These are phyloP conservation scores for Apiospora rasikravindrae DNA, from an alignment of 2,329 filamentous ascomycete species.

Conservation along the genomic window DNA sequence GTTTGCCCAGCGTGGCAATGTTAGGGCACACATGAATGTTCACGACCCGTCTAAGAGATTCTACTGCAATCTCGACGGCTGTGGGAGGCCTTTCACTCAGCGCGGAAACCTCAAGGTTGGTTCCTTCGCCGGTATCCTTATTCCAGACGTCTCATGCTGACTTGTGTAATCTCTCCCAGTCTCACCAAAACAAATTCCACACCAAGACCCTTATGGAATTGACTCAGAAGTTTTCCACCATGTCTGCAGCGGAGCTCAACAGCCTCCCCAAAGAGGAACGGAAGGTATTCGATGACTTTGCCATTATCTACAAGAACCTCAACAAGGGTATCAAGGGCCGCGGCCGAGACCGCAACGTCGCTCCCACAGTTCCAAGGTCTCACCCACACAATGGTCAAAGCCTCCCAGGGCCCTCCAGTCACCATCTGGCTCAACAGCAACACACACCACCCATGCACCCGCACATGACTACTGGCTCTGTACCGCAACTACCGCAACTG, in stretches of 20 bases:
- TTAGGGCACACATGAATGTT: conserved; percentile 81
- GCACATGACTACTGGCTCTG: conserved; percentile 32
- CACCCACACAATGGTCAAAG: conserved; percentile 14
- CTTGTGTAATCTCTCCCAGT: conserved; percentile 50
- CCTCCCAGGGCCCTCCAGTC: conserved; percentile 22
- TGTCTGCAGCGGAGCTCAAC: conserved; percentile 67
- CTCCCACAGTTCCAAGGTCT: conserved; percentile 24
- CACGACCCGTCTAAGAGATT: conserved; percentile 81
- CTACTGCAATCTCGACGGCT: conserved; percentile 80
- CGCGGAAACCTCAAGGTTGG: conserved; percentile 88
- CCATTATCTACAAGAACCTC: conserved; percentile 90
- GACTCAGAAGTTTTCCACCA: conserved; percentile 71
- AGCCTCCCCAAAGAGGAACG: conserved; percentile 72
- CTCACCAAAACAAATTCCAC: conserved; percentile 95
- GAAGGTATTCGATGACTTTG: conserved; percentile 84
- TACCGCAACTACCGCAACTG: conserved; percentile 38
- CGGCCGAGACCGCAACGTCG: conserved; percentile 79
- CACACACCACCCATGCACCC: conserved; percentile 26
- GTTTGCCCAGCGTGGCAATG: conserved; percentile 86
- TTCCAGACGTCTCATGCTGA: conserved; percentile 18
- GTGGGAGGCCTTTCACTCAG: conserved; percentile 87
- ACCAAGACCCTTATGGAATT: conserved; percentile 72
- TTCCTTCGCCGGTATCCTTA: background rate
- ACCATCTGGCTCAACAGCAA: conserved; percentile 29
- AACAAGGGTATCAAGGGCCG: conserved; percentile 98